phyloP scores from a whole-genome alignment of 2,329 filamentous ascomycete species.

The Graphilbum ipis-grandicollis region DNA sequence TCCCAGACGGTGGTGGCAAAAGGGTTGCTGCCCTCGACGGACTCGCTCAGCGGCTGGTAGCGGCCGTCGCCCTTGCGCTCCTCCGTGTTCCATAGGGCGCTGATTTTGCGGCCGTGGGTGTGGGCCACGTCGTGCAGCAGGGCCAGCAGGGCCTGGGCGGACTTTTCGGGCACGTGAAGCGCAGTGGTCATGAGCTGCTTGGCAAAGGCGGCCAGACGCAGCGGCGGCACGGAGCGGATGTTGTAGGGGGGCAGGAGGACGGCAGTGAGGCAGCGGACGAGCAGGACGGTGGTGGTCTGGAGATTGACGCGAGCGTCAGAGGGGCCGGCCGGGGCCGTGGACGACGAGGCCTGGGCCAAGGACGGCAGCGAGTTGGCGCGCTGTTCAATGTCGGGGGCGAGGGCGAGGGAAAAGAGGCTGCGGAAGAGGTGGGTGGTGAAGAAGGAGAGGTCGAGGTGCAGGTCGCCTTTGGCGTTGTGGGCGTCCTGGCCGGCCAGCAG shows the following conservation, averaged over 20 bases:
- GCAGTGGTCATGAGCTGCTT: constrained; percentile 76
- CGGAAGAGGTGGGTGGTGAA: constrained; percentile 91
- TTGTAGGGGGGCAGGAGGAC: constrained; percentile 62
- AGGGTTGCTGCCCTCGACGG: constrained; percentile 75
- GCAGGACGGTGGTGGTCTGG: constrained; percentile 81
- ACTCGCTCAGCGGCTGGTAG: constrained; percentile 56
- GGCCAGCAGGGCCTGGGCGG: constrained; percentile 59
- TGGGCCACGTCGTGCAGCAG: constrained; percentile 64
- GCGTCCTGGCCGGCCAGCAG: constrained; percentile 88
- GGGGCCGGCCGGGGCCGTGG: constrained; percentile 10
- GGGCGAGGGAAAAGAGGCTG: constrained; percentile 58
- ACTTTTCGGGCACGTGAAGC: constrained; percentile 83
- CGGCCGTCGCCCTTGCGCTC: constrained; percentile 82
- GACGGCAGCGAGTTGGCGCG: constrained; percentile 57
- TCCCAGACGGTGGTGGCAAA: constrained; percentile 89
- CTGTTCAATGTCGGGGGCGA: constrained; percentile 76
- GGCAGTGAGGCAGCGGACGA: constrained; percentile 71
- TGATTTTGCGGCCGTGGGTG: constrained; percentile 66
- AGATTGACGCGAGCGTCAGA: constrained; percentile 61
- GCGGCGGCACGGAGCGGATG: constrained; percentile 57
- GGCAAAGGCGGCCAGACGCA: constrained; percentile 77
- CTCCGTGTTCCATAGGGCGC: constrained; percentile 83
- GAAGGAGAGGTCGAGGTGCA: constrained; percentile 85
- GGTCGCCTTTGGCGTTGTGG: constrained; percentile 60
- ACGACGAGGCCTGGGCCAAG: constrained; percentile 39